Base-by-base conservation (phyloP, 495 filamentous ascomycete genomes). In the Tuber indicum region DNA sequence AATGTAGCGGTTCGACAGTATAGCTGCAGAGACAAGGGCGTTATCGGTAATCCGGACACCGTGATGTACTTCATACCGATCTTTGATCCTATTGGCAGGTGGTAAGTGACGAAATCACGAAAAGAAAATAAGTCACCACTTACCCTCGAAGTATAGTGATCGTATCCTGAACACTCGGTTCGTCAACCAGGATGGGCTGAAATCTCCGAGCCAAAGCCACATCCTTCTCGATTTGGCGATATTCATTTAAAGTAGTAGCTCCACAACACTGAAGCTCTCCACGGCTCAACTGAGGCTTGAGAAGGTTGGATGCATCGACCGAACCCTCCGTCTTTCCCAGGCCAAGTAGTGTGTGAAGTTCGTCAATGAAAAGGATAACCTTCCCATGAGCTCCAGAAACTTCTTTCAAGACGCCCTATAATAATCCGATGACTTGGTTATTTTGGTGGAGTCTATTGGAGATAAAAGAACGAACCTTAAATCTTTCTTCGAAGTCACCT, bases 31-130 rank as follows among this genome's bases (percentile, higher is more conserved):
- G 10, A 99, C 95, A 26, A 98, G 87, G 19, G 96, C 94, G 36
- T 90, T 92, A 83, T 98, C 96, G 0, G 94, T 96, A 76, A 99
- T 98, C 75, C 95, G 88, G 9, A 98, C 94, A 81, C 92, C 92
- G 84, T 99, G 96, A 81, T 99, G 96, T 21, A 98, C 93, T 84
- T 99, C 96, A 82, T 99, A 99, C 74, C 92, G 91, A 78, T 98
- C 93, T 82, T 97, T 98, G 85, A 99, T 97, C 74, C 95, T 96
- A 81, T 94, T 90, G 1, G 97, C 97, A 92, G 70, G 90, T 85
- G 76, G 97, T 94, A 4, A 94, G 94, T 82, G 97, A 93, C 84
- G 97, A 97, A 70, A 94, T 88, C 76, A 94, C 86, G 12, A 94
- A 94, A 19, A 97, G 86, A 12, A 66, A 66, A 2, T 93, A 93